Conservation (phyloP, 352 stramenopile species). For the Elongisporangium anandrum region DNA sequence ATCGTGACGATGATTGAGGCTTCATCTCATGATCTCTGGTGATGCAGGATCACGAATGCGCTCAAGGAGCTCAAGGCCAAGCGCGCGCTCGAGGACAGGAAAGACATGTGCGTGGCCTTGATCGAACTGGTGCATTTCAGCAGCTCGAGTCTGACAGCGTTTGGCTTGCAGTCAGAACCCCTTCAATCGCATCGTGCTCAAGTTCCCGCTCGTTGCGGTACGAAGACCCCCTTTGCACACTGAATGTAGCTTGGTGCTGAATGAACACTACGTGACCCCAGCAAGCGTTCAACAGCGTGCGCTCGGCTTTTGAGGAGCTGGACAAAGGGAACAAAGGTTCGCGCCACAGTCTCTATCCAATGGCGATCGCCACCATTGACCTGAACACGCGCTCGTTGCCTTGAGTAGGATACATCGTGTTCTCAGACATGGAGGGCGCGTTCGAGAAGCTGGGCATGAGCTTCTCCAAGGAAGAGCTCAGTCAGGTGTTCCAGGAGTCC, state of each 20-base stretch:
- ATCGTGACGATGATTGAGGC: no score
- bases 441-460: slow-evolving; percentile 76
- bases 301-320: slow-evolving; percentile 59
- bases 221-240: no score
- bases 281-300: slow-evolving; percentile 76
- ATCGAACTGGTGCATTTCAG: not conserved
- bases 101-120: slow-evolving; percentile 30
- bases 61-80: slow-evolving; percentile 73
- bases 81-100: slow-evolving; percentile 33
- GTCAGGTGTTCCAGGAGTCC: slow-evolving; percentile 75
- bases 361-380: not conserved
- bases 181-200: slow-evolving; percentile 79
- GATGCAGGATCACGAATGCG: slow-evolving; percentile 70
- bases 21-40: no score
- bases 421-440: slow-evolving; percentile 56
- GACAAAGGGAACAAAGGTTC: slow-evolving; percentile 54
- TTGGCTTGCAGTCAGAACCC: slow-evolving; percentile 31
- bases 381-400: not conserved
- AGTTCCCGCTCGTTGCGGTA: slow-evolving; percentile 59
- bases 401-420: slow-evolving; percentile 60
- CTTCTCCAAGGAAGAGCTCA: slow-evolving; percentile 68
- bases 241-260: not conserved
- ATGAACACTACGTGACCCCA: slow-evolving; percentile 4
- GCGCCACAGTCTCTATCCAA: not conserved
- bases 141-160: not conserved